Conservation (phyloP, 2,329 filamentous ascomycete species). For the Trichoderma harzianum region DNA sequence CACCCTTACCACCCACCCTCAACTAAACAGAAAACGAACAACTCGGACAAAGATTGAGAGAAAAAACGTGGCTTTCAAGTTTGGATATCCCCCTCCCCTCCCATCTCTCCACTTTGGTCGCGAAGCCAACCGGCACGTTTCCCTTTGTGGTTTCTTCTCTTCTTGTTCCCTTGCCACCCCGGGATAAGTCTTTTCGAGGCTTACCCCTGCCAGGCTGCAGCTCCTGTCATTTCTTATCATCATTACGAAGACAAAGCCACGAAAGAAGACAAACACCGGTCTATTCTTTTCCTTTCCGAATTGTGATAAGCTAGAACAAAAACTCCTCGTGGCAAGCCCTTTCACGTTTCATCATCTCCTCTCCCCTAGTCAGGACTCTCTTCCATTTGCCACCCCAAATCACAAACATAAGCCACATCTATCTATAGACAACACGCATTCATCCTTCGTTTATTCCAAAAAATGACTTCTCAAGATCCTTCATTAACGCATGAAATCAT, state of each 20-base stretch:
- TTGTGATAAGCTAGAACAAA: not conserved
- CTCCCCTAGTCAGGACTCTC: not conserved
- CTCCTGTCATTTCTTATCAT: constrained; percentile 6
- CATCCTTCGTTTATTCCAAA: not conserved
- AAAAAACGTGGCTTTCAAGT: constrained; percentile 2
- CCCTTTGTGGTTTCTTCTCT: not conserved
- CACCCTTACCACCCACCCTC: not conserved
- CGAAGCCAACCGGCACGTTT: constrained; percentile 11
- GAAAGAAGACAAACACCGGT: not conserved
- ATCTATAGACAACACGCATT: not conserved
- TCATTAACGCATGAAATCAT: not conserved
- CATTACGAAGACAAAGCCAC: not conserved
- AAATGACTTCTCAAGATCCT: not conserved
- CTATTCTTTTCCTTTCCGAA: not conserved
- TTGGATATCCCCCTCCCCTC: not conserved
- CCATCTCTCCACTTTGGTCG: not conserved
- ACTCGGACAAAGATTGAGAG: not conserved
- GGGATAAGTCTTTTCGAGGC: not conserved
- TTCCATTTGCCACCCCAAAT: not conserved
- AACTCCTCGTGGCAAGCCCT: not conserved
- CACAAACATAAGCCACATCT: not conserved
- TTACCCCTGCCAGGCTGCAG: not conserved
- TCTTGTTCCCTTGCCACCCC: not conserved
- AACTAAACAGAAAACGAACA: not conserved
- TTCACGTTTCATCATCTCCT: not conserved